A percentile compares a stretch with the other conserved stretches of the same genome.
These are phyloP conservation scores for Penicillium herquei DNA, from an alignment of 495 filamentous ascomycete species.

Conservation along the genomic window DNA sequence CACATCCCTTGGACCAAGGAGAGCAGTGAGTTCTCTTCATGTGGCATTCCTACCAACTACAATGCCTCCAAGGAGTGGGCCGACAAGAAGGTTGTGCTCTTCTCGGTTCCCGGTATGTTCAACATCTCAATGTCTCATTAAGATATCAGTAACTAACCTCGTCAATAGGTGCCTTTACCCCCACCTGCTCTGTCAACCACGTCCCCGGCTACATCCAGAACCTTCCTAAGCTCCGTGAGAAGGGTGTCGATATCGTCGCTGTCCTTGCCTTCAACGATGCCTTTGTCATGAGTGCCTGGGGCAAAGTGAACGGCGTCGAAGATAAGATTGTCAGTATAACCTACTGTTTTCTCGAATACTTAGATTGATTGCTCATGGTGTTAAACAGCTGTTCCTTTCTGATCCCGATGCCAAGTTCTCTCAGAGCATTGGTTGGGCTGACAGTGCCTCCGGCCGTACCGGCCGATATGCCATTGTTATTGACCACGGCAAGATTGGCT, in stretches of 20 bases:
- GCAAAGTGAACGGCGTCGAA: conserved; percentile 82
- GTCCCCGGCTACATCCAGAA: conserved; percentile 80
- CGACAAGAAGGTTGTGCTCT: conserved; percentile 84
- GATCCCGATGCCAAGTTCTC: conserved; percentile 76
- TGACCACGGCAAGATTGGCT: conserved; percentile 82
- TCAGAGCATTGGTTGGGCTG: conserved; percentile 75
- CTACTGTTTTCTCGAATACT: conserved; percentile 18
- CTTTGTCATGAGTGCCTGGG: conserved; percentile 93
- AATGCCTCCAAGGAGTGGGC: conserved; percentile 82
- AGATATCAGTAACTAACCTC: neutral
- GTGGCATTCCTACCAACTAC: conserved; percentile 74
- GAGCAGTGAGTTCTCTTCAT: conserved; percentile 61
- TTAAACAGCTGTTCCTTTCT: conserved; percentile 68
- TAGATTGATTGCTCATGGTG: neutral
- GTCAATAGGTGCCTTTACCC: conserved; percentile 78
- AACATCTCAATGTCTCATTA: neutral
- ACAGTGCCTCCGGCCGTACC: conserved; percentile 60
- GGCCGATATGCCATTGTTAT: conserved; percentile 81
- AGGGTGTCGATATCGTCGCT: conserved; percentile 81
- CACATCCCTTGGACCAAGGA: conserved; percentile 72
- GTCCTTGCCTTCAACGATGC: conserved; percentile 85
- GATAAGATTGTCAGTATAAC: conserved; percentile 61
- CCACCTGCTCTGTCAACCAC: conserved; percentile 82
- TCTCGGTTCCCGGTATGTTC: conserved; percentile 72
- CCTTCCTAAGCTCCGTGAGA: conserved; percentile 65